Percentiles rank a stretch among this genome's conserved stretches.
Evolutionary conservation across 495 filamentous ascomycete genomes (phyloP).

Genomic region (Aspergillus saccharolyticus): DNA sequence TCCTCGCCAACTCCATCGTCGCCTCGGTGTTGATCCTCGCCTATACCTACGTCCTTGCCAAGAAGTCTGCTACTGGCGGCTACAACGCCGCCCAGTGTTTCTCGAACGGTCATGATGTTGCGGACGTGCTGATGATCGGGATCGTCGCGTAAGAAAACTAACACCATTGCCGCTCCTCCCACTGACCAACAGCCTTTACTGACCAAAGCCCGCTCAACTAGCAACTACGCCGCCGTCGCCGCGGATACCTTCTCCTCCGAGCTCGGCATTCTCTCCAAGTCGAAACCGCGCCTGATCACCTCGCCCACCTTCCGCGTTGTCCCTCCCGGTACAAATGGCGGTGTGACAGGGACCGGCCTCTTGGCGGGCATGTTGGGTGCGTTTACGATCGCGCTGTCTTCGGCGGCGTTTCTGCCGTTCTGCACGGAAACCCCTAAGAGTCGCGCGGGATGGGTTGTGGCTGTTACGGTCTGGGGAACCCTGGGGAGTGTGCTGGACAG

Average conservation of each 20-base stretch:
- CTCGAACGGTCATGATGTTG: constrained; percentile 28
- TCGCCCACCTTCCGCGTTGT: constrained; percentile 69
- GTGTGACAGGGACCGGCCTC: constrained; percentile 69
- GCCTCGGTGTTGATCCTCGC: constrained; percentile 69
- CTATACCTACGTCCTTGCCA: constrained; percentile 58
- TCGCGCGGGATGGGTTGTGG: constrained; percentile 51
- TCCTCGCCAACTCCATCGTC: constrained; percentile 80
- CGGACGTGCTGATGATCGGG: constrained; percentile 52
- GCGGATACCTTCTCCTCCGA: constrained; percentile 96
- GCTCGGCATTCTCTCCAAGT: constrained; percentile 80
- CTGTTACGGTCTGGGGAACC: constrained; percentile 63
- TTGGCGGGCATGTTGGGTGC: constrained; percentile 71
- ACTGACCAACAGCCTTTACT: too few species aligned
- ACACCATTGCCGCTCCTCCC: too few species aligned
- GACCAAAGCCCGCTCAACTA: too few species aligned
- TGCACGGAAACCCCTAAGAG: constrained; percentile 49
- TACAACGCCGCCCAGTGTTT: constrained; percentile 27
- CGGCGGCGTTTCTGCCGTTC: constrained; percentile 64
- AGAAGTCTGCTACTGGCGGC: constrained; percentile 7
- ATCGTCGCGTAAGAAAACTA: constrained; percentile 56
- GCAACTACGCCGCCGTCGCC: constrained; percentile 84
- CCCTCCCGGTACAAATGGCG: constrained; percentile 88
- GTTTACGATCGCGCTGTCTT: constrained; percentile 60
- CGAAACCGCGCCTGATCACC: constrained; percentile 78
- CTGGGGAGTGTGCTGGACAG: constrained; percentile 82